A percentile compares a stretch with the other conserved stretches of the same genome.
Conservation (phyloP, 2,329 filamentous ascomycete genomes). For the Penicillium sp. region DNA sequence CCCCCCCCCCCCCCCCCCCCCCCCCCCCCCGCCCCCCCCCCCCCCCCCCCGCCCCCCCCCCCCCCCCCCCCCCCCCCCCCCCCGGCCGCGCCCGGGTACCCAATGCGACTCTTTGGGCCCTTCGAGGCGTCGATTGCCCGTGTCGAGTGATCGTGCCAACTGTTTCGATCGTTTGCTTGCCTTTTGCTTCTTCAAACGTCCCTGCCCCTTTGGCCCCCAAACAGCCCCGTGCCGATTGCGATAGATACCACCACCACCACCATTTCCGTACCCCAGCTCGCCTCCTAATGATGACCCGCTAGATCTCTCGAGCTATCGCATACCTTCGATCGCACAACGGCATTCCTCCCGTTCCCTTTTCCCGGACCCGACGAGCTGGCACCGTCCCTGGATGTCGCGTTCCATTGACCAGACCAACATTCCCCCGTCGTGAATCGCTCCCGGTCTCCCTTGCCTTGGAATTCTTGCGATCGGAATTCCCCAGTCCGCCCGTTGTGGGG, state of each 20-base stretch:
- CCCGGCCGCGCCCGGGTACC: no score
- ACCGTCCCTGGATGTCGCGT: conserved; percentile 31
- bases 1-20: no score
- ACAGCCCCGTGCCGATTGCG: conserved; percentile 3
- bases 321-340: conserved; percentile 17
- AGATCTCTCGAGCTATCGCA: conserved; percentile 25
- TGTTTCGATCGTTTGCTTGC: not conserved
- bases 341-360: conserved; percentile 27
- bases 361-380: conserved; percentile 14
- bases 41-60: no score
- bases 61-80: no score
- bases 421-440: conserved; percentile 19
- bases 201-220: conserved; percentile 11
- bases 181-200: conserved; percentile 10
- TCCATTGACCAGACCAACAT: conserved; percentile 30
- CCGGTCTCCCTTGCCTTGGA: conserved; percentile 14
- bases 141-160: conserved; percentile 2
- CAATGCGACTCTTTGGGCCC: conserved; percentile 14
- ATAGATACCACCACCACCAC: not conserved
- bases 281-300: conserved; percentile 19
- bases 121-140: conserved; percentile 8
- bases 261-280: not conserved
- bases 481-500: conserved; percentile 24
- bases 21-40: no score
- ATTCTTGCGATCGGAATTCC: conserved; percentile 20